Evolutionary conservation across 2,329 filamentous ascomycete genomes (phyloP).

Genomic region (Fusarium veterinarium): DNA sequence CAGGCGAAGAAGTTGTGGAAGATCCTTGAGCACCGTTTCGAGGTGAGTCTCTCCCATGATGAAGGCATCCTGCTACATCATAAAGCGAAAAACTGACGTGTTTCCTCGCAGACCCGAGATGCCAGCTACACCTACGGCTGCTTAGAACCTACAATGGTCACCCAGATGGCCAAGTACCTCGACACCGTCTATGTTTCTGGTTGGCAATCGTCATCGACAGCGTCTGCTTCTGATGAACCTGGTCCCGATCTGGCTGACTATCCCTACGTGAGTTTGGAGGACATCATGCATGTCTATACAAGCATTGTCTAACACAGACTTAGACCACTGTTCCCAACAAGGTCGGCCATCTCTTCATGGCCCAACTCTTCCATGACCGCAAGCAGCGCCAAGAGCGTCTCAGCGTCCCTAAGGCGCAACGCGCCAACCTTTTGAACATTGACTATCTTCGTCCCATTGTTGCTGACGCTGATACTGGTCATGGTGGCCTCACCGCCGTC

Average conservation of each 20-base stretch:
- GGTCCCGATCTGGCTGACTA: slow-evolving; percentile 98
- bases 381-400: slow-evolving; percentile 98
- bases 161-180: slow-evolving; percentile 98
- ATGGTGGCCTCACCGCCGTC: slow-evolving; percentile 96
- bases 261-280: slow-evolving; percentile 74
- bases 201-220: slow-evolving; percentile 98
- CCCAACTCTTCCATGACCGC: slow-evolving; percentile 98
- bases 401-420: slow-evolving; percentile 77
- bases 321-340: slow-evolving; percentile 99
- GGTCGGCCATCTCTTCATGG: slow-evolving; percentile 96
- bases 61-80: background rate
- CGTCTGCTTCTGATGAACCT: slow-evolving; percentile 93
- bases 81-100: background rate
- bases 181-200: slow-evolving; percentile 99
- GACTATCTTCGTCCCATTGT: slow-evolving; percentile 97
- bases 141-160: slow-evolving; percentile 97
- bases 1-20: slow-evolving; percentile 96
- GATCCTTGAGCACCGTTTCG: slow-evolving; percentile 87
- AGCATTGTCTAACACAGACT: slow-evolving; percentile 46
- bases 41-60: slow-evolving; percentile 65
- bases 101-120: slow-evolving; percentile 72
- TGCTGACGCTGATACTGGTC: slow-evolving; percentile 96
- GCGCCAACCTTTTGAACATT: slow-evolving; percentile 78
- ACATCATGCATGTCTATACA: background rate
- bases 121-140: slow-evolving; percentile 97